phyloP scores from a whole-genome alignment of 192 early-diverging fungal species.

The Kickxella alabastrina region DNA sequence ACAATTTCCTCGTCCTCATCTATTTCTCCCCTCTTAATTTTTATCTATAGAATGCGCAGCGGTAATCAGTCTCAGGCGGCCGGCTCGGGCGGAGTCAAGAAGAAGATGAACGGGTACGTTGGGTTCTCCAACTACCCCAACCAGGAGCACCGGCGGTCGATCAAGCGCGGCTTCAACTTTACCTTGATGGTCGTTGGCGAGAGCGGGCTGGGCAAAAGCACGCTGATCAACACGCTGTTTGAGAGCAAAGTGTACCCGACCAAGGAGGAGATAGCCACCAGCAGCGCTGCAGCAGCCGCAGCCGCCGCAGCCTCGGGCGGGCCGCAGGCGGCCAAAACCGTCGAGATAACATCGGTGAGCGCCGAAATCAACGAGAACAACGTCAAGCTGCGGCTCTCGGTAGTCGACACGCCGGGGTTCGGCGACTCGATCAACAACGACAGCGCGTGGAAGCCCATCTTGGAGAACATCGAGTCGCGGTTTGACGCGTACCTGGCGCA shows the following conservation, averaged over 20 bases:
- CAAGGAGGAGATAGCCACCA: conserved; percentile 57
- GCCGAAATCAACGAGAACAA: conserved; percentile 94
- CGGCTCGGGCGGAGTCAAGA: conserved; percentile 33
- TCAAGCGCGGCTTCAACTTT: conserved; percentile 94
- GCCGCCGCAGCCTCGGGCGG: conserved; percentile 58
- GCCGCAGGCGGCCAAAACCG: conserved; percentile 58
- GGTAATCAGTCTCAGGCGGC: not conserved
- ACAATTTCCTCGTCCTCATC: too few species aligned
- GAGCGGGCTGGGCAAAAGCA: conserved; percentile 93
- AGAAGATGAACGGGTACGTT: conserved; percentile 76
- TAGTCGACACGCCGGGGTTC: conserved; percentile 97
- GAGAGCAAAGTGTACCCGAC: conserved; percentile 80
- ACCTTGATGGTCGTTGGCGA: conserved; percentile 96
- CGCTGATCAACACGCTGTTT: conserved; percentile 96
- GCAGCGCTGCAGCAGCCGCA: conserved; percentile 29
- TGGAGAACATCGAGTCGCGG: conserved; percentile 91
- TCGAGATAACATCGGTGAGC: conserved; percentile 72
- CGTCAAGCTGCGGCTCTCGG: conserved; percentile 84
- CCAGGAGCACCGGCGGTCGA: conserved; percentile 88
- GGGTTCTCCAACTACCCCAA: conserved; percentile 91
- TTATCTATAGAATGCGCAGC: conserved; percentile 5
- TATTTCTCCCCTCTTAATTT: not conserved
- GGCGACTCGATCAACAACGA: conserved; percentile 99
- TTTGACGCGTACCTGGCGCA: conserved; percentile 90
- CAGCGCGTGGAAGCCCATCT: conserved; percentile 92